phyloP scores from a whole-genome alignment of 1,284 basidiomycete species.

The Phenoliferia sp. region DNA sequence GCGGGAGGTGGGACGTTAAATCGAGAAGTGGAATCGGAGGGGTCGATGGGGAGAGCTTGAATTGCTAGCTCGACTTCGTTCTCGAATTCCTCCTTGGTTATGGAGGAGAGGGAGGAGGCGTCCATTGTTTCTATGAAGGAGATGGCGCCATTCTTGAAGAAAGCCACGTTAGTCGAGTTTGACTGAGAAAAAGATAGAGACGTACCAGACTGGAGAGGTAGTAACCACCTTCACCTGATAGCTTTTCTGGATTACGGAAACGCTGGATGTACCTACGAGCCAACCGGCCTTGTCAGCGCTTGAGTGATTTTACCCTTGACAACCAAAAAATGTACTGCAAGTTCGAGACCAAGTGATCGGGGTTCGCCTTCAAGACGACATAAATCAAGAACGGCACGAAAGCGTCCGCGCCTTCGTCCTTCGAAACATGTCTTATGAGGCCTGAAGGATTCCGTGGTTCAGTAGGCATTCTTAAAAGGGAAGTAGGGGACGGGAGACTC shows the following conservation, averaged over 20 bases:
- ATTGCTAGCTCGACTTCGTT: slow-evolving; percentile 82
- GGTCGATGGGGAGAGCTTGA: slow-evolving; percentile 55
- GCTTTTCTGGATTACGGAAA: slow-evolving; percentile 81
- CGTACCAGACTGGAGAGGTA: slow-evolving; percentile 88
- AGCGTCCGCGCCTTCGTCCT: slow-evolving; percentile 61
- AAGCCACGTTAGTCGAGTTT: not conserved
- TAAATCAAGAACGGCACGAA: slow-evolving; percentile 94
- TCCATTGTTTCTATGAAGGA: slow-evolving; percentile 98
- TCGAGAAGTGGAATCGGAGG: not conserved
- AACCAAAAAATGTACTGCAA: slow-evolving; percentile 62
- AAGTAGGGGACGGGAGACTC: slow-evolving; percentile 38
- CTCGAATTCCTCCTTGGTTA: slow-evolving; percentile 90
- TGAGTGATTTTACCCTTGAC: not conserved
- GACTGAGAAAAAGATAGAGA: slow-evolving; percentile 9
- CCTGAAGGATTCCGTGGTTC: slow-evolving; percentile 51
- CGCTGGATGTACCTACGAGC: slow-evolving; percentile 84
- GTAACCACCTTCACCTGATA: slow-evolving; percentile 94
- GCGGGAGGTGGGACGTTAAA: slow-evolving; percentile 13
- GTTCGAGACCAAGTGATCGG: slow-evolving; percentile 87
- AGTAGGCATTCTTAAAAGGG: slow-evolving; percentile 2
- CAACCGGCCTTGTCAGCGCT: not conserved
- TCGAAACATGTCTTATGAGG: slow-evolving; percentile 72
- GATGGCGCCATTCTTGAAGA: slow-evolving; percentile 72
- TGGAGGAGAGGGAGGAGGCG: slow-evolving; percentile 83
- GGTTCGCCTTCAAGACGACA: slow-evolving; percentile 88